phyloP scores from a whole-genome alignment of 139 green algal genomes.

The Chlamydomonas asymmetrica region DNA sequence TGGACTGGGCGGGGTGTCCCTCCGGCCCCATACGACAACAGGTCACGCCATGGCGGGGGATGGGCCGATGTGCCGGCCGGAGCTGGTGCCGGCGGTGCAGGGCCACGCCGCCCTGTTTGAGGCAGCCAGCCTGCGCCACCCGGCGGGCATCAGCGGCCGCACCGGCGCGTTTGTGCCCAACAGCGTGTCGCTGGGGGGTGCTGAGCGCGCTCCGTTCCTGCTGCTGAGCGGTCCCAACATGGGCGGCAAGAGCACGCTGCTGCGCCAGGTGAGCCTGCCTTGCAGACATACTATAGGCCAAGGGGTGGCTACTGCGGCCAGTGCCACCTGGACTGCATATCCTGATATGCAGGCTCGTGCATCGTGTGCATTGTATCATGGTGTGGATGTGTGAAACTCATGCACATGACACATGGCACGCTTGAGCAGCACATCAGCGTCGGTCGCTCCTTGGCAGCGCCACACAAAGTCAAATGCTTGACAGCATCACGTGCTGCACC shows the following conservation, averaged over 20 bases:
- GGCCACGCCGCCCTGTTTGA: constrained; percentile 41
- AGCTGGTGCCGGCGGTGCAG: constrained; percentile 5
- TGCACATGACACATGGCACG: too few relatives aligned
- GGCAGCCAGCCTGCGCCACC: constrained; percentile 74
- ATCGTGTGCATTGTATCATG: too few relatives aligned
- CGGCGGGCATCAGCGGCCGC: constrained; percentile 50
- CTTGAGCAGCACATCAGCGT: too few relatives aligned
- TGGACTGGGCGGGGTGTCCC: not conserved
- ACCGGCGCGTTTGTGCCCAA: constrained; percentile 93
- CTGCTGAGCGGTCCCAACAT: constrained; percentile 96
- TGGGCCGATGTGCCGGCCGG: constrained; percentile 34
- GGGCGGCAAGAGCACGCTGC: constrained; percentile 95
- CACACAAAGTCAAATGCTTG: too few relatives aligned
- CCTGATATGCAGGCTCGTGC: too few relatives aligned
- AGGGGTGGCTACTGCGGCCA: too few relatives aligned
- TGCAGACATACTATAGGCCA: too few relatives aligned
- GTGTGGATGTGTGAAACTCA: too few relatives aligned
- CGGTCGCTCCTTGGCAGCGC: too few relatives aligned
- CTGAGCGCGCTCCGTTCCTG: constrained; percentile 48
- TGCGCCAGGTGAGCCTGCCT: constrained; percentile 89
- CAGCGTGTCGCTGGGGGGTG: constrained; percentile 80
- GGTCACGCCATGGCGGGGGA: constrained; percentile 29
- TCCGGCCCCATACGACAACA: not conserved
- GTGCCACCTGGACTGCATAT: too few relatives aligned
- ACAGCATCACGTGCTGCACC: too few relatives aligned